These are phyloP conservation scores for Colletotrichum simmondsii DNA, from an alignment of 2,329 filamentous ascomycete species.

Conservation along the genomic window DNA sequence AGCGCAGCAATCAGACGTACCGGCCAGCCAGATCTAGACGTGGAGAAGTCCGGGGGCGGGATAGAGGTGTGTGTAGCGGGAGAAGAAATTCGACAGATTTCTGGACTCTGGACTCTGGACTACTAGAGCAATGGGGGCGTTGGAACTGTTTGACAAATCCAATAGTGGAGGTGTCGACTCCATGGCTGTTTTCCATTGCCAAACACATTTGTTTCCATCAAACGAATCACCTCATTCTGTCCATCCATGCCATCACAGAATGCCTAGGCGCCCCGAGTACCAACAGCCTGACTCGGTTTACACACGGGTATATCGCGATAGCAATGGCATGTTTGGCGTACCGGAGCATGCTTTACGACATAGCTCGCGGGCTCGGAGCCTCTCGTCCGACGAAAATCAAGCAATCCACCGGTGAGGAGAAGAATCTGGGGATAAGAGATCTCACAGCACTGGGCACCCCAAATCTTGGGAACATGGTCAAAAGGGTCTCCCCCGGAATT, in stretches of 20 bases:
- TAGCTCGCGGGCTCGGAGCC: conserved; percentile 9
- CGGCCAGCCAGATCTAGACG: not conserved
- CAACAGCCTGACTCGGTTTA: conserved; percentile 4
- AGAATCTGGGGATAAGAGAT: conserved; percentile 23
- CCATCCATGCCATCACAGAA: not conserved
- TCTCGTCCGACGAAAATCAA: conserved; percentile 10
- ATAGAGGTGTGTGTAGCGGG: conserved; percentile 6
- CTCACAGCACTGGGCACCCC: conserved; percentile 17
- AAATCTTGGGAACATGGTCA: conserved; percentile 27
- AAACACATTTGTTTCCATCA: not conserved
- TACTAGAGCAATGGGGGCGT: not conserved
- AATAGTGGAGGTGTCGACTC: not conserved
- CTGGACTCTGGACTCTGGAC: not conserved
- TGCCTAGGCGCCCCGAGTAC: not conserved
- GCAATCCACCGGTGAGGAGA: not conserved
- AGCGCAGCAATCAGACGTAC: conserved; percentile 10
- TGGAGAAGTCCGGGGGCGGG: conserved; percentile 20
- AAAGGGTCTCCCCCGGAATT: conserved; percentile 25
- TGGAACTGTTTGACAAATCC: not conserved
- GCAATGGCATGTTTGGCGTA: not conserved
- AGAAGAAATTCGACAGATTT: not conserved
- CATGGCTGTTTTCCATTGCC: not conserved
- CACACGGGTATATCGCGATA: not conserved
- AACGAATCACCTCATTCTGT: not conserved
- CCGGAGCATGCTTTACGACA: not conserved